Evolutionary conservation across 129 eudicot species (phyloP).

Genomic region (Flaveria trinervia): DNA sequence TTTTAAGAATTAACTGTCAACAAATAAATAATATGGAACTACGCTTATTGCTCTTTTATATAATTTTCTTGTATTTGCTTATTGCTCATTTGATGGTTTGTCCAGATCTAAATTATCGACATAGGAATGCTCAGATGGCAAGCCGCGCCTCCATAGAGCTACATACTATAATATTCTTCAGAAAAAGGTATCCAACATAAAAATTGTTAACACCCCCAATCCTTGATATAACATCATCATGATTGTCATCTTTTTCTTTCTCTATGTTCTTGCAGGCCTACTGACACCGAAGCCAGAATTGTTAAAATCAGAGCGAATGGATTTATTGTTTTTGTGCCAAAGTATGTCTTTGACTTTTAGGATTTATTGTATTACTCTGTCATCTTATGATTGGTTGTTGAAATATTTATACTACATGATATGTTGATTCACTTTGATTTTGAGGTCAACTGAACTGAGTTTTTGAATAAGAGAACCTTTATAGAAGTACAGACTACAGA

Average conservation of each 20-base stretch:
- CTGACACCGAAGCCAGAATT: slow-evolving; percentile 89
- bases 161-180: slow-evolving; percentile 85
- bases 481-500: not conserved
- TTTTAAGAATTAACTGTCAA: not conserved
- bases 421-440: slow-evolving; percentile 15
- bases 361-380: not conserved
- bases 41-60: not conserved
- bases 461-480: not conserved
- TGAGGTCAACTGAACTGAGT: not conserved
- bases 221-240: not conserved
- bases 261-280: slow-evolving; percentile 70
- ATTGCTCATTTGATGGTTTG: slow-evolving; percentile 5
- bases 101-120: slow-evolving; percentile 91
- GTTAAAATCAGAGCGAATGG: slow-evolving; percentile 92
- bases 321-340: slow-evolving; percentile 93
- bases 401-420: not conserved
- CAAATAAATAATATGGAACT: not conserved
- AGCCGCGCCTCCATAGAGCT: slow-evolving; percentile 97
- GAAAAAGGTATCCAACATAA: slow-evolving; percentile 54
- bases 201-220: not conserved
- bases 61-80: not conserved
- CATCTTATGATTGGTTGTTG: slow-evolving; percentile 12
- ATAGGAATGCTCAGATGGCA: slow-evolving; percentile 98
- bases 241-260: not conserved
- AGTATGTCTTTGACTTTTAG: slow-evolving; percentile 53